Base-by-base conservation (phyloP, 1,139 yeast genomes). In the Yamadazyma atmosphaerica region DNA sequence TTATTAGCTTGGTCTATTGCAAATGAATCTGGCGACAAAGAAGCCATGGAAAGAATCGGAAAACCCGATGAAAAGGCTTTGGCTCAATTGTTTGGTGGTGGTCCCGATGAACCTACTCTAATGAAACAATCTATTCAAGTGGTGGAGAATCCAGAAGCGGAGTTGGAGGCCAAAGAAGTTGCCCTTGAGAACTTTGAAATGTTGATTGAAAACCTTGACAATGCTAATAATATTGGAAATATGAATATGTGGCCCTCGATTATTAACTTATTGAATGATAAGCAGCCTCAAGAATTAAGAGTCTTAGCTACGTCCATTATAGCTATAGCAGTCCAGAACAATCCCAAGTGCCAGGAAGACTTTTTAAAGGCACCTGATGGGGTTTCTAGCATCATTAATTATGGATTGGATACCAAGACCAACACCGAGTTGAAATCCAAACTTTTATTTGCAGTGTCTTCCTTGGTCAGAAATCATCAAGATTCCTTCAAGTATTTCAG, bases 101-200 rank as follows among this genome's bases (percentile, higher is more conserved):
- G 73, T 8, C 85, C 85, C 19, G 96, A 88, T 64, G 97, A 89
- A 57, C 90, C 95, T 6, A 72, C 87, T 2, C 66, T 86, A 40
- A 90, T 89, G 98, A 80, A 73, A 50, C 83, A 86, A 50, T 78
- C 87, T 23, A 77, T 88, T 58, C 55, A 57, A 8, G 83, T 86
- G 12, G 79, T 86, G 6, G 58, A 64, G n/a, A 74, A 78, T 54
- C 77, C 80, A n/a, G 83, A 79, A 33, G 82, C 82, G 14, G 72
- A 73, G 3, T 54, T 77, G 23, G 92, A 83, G 35, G 74, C 76
- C 53, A 83, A 83, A 50, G 73, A 82, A 41, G 77, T 79, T 12
- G 96, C 98, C 0, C 75, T 90, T 44, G 98, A 92, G 47, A 88
- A 89, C 59, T 84, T 90, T 54, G 97, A 92, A 60, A 88, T 90